phyloP scores from a whole-genome alignment of 2,329 filamentous ascomycete genomes.

The Ascomycota sp. region DNA sequence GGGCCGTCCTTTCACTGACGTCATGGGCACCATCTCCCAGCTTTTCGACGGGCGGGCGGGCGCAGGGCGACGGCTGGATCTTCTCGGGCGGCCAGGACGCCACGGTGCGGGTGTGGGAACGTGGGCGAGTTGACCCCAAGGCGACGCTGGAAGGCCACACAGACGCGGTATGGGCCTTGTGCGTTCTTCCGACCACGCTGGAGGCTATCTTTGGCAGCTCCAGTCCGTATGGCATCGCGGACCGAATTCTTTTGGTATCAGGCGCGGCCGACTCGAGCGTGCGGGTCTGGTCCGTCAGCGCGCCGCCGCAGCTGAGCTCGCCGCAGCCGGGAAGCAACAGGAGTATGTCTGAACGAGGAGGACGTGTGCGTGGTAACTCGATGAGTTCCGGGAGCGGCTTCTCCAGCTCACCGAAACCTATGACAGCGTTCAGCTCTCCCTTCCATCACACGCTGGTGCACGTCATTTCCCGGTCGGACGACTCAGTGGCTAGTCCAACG shows the following conservation, averaged over 20 bases:
- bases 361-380: conserved; percentile 71
- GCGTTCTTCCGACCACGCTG: conserved; percentile 69
- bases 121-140: conserved; percentile 84
- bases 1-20: conserved; percentile 68
- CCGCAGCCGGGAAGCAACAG: conserved; percentile 49
- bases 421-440: conserved; percentile 61
- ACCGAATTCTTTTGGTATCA: conserved; percentile 76
- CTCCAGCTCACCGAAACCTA: conserved; percentile 76
- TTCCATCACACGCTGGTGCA: conserved; percentile 82
- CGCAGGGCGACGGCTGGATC: conserved; percentile 88
- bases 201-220: conserved; percentile 61
- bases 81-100: conserved; percentile 94
- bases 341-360: conserved; percentile 35
- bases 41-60: conserved; percentile 74
- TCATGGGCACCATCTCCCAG: conserved; percentile 75
- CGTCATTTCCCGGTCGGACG: conserved; percentile 53
- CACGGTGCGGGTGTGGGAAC: conserved; percentile 87
- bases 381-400: conserved; percentile 90
- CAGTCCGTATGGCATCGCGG: conserved; percentile 56
- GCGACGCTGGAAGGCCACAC: conserved; percentile 85
- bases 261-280: conserved; percentile 81
- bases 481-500: conserved; percentile 54
- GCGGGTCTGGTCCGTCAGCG: conserved; percentile 84
- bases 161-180: conserved; percentile 90
- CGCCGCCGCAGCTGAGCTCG: conserved; percentile 68